phyloP scores from a whole-genome alignment of 2,329 filamentous ascomycete genomes.

The Bisporella sp. region DNA sequence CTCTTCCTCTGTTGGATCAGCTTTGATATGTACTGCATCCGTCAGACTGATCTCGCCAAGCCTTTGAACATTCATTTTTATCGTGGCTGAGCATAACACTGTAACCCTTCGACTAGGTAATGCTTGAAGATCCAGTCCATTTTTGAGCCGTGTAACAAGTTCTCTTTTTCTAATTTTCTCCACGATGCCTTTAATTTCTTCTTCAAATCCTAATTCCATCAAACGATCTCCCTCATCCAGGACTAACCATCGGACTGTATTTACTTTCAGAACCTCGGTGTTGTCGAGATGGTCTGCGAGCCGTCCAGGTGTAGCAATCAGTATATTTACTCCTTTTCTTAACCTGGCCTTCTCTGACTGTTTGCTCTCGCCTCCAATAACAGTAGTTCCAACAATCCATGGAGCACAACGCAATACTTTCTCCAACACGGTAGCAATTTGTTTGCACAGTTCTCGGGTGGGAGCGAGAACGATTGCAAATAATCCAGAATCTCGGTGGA shows the following conservation, averaged over 20 bases:
- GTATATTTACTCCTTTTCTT: constrained; percentile 88
- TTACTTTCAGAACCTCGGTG: constrained; percentile 81
- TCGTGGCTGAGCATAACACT: constrained; percentile 88
- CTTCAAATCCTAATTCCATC: constrained; percentile 96
- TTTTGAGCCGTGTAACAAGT: constrained; percentile 51
- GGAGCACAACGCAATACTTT: constrained; percentile 81
- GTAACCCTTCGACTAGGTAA: constrained; percentile 75
- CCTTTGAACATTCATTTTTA: constrained; percentile 96
- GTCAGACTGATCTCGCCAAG: constrained; percentile 92
- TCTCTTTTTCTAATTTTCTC: constrained; percentile 63
- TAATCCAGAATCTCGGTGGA: constrained; percentile 79
- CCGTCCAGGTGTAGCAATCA: constrained; percentile 90
- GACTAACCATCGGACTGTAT: constrained; percentile 86
- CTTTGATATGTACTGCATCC: constrained; percentile 81
- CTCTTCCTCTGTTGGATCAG: constrained; percentile 44
- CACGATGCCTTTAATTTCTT: constrained; percentile 85
- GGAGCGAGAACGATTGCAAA: constrained; percentile 94
- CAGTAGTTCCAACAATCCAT: constrained; percentile 89
- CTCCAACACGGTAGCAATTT: constrained; percentile 83
- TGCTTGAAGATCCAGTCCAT: constrained; percentile 48
- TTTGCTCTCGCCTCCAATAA: constrained; percentile 62
- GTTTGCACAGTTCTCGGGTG: constrained; percentile 88
- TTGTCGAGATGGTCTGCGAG: constrained; percentile 89
- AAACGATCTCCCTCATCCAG: constrained; percentile 95
- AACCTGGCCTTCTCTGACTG: constrained; percentile 86